phyloP scores from a whole-genome alignment of 176 grass and related monocot genomes.

The Oryza australiensis region DNA sequence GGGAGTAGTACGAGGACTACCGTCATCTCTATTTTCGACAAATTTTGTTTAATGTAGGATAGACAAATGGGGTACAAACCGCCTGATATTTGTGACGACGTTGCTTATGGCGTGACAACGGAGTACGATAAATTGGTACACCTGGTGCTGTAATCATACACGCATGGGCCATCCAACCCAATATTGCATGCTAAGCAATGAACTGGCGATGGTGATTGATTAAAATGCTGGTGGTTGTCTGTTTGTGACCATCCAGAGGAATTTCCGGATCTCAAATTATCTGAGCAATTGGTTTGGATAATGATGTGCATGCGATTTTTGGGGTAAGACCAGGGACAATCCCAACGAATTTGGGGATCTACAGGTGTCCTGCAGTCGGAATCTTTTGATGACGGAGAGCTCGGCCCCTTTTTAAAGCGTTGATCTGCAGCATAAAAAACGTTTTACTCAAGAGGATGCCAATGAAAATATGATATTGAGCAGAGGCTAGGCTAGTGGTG shows the following conservation, averaged over 20 bases:
- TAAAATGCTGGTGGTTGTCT: background rate
- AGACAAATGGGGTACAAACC: too few relatives aligned
- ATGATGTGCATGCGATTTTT: background rate
- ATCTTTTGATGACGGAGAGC: background rate
- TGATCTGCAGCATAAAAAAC: background rate
- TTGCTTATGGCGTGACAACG: background rate
- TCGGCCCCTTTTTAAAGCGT: background rate
- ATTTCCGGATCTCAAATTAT: background rate
- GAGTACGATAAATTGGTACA: background rate
- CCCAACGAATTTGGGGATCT: background rate
- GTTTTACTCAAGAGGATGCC: background rate
- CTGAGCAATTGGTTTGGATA: background rate
- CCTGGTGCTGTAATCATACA: background rate
- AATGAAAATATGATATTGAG: background rate
- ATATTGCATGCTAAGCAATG: background rate
- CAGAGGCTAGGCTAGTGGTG: background rate
- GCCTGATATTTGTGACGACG: background rate
- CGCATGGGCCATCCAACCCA: background rate
- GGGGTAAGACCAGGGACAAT: background rate
- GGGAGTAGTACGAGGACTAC: too few relatives aligned
- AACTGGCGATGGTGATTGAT: conserved; percentile 4
- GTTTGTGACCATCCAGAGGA: background rate
- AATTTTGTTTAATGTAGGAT: background rate
- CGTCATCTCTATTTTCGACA: background rate
- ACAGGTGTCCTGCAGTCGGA: background rate